Evolutionary conservation across 2,329 filamentous ascomycete species (phyloP), one percentile per base, ranked within the genome.

Genomic region (Graphilbum sp.): DNA sequence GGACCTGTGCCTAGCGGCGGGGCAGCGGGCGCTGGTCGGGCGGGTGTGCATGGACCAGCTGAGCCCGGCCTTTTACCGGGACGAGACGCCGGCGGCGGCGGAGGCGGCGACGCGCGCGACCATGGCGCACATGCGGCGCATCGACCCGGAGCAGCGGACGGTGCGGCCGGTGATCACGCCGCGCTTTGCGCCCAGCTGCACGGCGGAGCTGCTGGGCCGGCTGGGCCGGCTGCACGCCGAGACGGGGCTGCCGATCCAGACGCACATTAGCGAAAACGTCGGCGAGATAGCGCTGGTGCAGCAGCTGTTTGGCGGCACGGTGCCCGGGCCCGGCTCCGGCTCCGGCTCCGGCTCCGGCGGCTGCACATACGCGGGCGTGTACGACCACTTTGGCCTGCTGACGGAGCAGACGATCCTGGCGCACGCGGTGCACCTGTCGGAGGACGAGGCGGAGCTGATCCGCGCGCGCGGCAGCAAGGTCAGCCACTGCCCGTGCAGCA

Each of bases 31-130:
- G 7, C 82, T 96, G 46, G 72, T 98, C 31, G 90, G 90, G 24
- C 70, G 90, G 31, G 83, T 92, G n/a, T 95, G 87, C 63, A 96
- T 98, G 90, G 85, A 96, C 55, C 68, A 69, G 23, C 55, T 80
- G 5, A 78, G 75, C 29, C 87, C 87, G 0, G 67, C 70, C 1
- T 82, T 79, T 61, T 96, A 96, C 60, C 69, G 75, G 18, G 90
- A 98, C 54, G 69, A 70, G 41, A 75, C 69, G 15, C 58, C 75
- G 0, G 69, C 69, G 2, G 61, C 66, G 19, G 67, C 75, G 0
- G 39, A 84, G 0, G 47, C 54, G 2, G 66, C 67, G 29, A 80
- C 79, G 0, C 55, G 60, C 21, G 63, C 63, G 11, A 72, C 66
- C 17, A 75, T 92, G 36, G 60, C 61, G 2, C 75, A 92, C 54